Conservation (phyloP, 2,329 filamentous ascomycete genomes). For the Pleochaeta shiraiana region DNA sequence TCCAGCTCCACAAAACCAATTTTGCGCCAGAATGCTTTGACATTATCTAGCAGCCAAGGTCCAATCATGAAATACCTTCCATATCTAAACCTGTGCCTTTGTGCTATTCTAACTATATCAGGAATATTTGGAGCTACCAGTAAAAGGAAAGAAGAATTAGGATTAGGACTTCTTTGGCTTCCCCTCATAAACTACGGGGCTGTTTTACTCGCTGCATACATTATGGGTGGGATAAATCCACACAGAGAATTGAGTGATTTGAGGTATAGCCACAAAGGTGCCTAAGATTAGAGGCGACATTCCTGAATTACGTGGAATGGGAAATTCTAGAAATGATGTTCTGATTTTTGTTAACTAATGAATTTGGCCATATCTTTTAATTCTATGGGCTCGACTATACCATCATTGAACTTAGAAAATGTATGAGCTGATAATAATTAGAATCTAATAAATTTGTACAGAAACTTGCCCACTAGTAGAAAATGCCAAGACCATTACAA, state of each 20-base stretch:
- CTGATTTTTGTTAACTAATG: too few species aligned
- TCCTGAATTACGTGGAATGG: too few species aligned
- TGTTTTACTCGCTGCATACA: conserved; percentile 36
- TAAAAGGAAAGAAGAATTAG: conserved; percentile 14
- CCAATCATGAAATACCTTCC: conserved; percentile 38
- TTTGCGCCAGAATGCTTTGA: neutral
- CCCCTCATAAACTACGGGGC: conserved; percentile 37
- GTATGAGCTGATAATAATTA: too few species aligned
- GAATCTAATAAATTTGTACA: too few species aligned
- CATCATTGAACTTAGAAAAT: too few species aligned
- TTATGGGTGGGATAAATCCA: conserved; percentile 48
- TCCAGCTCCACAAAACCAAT: neutral
- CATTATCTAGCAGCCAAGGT: conserved; percentile 11
- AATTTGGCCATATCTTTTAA: too few species aligned
- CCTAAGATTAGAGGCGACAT: too few species aligned
- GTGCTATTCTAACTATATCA: conserved; percentile 26
- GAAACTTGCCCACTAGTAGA: too few species aligned
- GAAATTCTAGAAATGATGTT: too few species aligned
- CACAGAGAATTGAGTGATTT: conserved; percentile 35
- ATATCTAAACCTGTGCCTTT: conserved; percentile 36
- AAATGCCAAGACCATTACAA: too few species aligned
- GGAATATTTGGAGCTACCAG: conserved; percentile 20
- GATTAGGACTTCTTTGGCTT: conserved; percentile 26
- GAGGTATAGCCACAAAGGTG: conserved; percentile 46
- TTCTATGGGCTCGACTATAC: too few species aligned